These are phyloP conservation scores for Penicillium verhagenii DNA, from an alignment of 495 filamentous ascomycete genomes.

Conservation along the genomic window DNA sequence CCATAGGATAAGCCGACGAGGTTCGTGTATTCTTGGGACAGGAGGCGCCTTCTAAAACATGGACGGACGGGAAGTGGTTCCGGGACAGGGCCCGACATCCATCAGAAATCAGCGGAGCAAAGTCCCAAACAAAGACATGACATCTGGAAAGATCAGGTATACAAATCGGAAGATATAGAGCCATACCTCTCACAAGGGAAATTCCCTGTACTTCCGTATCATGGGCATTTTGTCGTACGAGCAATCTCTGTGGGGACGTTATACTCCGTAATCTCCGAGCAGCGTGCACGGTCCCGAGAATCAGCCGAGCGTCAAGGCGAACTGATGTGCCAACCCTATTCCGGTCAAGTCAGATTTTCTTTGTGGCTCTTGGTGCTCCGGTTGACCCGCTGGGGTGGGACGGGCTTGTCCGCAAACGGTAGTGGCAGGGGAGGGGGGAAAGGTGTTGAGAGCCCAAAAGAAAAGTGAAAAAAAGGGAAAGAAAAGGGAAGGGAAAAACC, in stretches of 20 bases:
- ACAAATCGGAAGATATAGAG: background rate
- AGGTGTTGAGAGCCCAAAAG: background rate
- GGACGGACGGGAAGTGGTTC: constrained; percentile 5
- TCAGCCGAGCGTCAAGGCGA: background rate
- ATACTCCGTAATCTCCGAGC: constrained; percentile 1
- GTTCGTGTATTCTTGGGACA: constrained; percentile 6
- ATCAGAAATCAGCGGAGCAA: background rate
- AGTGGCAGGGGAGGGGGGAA: background rate
- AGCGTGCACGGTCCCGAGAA: constrained; percentile 7
- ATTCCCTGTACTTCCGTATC: background rate
- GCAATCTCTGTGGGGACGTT: background rate
- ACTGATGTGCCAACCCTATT: background rate
- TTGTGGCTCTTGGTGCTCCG: background rate
- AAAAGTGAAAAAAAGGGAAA: background rate
- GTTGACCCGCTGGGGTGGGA: background rate
- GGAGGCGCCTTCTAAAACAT: constrained; percentile 11
- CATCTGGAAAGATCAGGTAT: background rate
- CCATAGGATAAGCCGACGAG: constrained; percentile 1
- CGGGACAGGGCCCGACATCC: background rate
- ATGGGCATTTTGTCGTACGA: background rate
- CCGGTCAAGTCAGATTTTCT: background rate
- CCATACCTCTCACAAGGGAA: background rate
- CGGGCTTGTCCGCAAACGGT: constrained; percentile 5
- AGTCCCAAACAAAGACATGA: background rate
- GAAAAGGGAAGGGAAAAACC: background rate